Evolutionary conservation across 768 basidiomycete species (phyloP).

Genomic region (Mycena sanguinolenta): DNA sequence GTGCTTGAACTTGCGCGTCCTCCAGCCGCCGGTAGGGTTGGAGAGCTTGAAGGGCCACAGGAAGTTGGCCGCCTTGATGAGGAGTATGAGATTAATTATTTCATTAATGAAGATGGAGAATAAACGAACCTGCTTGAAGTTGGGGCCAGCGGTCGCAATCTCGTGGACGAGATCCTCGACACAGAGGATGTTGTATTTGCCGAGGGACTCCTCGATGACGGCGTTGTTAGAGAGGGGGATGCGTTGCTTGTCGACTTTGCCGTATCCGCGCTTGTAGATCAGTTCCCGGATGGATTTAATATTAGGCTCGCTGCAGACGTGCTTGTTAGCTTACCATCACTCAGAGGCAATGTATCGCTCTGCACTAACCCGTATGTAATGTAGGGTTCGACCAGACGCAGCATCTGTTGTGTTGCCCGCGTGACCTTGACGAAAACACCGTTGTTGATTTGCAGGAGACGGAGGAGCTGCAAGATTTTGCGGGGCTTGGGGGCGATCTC

Average conservation of each 20-base stretch:
- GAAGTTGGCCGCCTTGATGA: conserved; percentile 87
- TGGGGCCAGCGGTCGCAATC: conserved; percentile 93
- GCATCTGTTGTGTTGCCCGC: conserved; percentile 97
- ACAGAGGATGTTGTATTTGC: conserved; percentile 95
- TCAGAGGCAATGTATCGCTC: not conserved
- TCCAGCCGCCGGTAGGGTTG: conserved; percentile 99
- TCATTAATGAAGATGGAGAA: not conserved
- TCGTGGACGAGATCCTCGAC: conserved; percentile 98
- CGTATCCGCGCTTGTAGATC: conserved; percentile 99
- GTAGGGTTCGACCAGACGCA: conserved; percentile 97
- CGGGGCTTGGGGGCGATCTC: conserved; percentile 99
- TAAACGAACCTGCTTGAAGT: conserved; percentile 94
- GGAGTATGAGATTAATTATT: conserved; percentile 22
- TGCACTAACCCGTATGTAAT: conserved; percentile 90
- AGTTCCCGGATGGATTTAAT: conserved; percentile 96
- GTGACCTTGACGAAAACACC: conserved; percentile 99
- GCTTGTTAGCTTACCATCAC: not conserved
- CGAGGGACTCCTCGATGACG: conserved; percentile 91
- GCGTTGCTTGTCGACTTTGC: conserved; percentile 97
- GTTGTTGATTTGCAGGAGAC: conserved; percentile 99
- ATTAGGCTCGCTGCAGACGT: conserved; percentile 84
- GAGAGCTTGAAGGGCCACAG: conserved; percentile 99
- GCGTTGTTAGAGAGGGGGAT: conserved; percentile 95
- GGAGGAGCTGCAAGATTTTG: conserved; percentile 98
- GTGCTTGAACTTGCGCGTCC: conserved; percentile 97